These are phyloP conservation scores for Pseudopediastrum boryanum DNA, from an alignment of 139 green algal genomes.

Conservation along the genomic window DNA sequence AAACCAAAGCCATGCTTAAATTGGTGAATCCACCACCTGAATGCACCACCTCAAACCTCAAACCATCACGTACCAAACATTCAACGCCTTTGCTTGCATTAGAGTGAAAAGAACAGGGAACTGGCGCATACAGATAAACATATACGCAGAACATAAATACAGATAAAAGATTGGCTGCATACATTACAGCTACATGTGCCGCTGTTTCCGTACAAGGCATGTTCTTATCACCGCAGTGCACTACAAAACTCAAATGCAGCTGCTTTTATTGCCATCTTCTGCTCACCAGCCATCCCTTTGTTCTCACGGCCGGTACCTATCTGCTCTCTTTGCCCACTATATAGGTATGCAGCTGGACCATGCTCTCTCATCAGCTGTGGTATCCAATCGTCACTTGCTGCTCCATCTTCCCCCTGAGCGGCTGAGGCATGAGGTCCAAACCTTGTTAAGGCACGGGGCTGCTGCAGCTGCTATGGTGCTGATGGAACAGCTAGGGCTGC, in stretches of 20 bases:
- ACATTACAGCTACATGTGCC: neutral
- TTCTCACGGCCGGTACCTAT: neutral
- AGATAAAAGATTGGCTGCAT: conserved; percentile 2
- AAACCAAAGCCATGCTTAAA: too few species aligned
- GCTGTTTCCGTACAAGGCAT: neutral
- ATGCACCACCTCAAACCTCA: too few species aligned
- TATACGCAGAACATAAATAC: neutral
- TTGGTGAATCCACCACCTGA: too few species aligned
- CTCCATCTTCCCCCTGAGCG: neutral
- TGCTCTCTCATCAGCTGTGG: neutral
- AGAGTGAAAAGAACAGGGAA: too few species aligned
- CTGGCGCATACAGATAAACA: too few species aligned
- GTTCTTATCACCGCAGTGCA: neutral
- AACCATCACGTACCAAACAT: too few species aligned
- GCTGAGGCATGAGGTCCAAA: conserved; percentile 8
- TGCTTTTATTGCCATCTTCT: neutral
- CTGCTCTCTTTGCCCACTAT: neutral
- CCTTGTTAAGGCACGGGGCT: conserved; percentile 11
- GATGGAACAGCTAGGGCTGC: conserved; percentile 17
- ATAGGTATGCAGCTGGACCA: conserved; percentile 20
- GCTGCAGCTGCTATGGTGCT: conserved; percentile 11
- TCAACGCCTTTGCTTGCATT: too few species aligned
- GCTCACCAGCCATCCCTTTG: too few species aligned
- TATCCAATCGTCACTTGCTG: neutral
- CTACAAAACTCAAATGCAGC: neutral